Conservation (phyloP, 2,329 filamentous ascomycete genomes). For the Fusarium sp. region DNA sequence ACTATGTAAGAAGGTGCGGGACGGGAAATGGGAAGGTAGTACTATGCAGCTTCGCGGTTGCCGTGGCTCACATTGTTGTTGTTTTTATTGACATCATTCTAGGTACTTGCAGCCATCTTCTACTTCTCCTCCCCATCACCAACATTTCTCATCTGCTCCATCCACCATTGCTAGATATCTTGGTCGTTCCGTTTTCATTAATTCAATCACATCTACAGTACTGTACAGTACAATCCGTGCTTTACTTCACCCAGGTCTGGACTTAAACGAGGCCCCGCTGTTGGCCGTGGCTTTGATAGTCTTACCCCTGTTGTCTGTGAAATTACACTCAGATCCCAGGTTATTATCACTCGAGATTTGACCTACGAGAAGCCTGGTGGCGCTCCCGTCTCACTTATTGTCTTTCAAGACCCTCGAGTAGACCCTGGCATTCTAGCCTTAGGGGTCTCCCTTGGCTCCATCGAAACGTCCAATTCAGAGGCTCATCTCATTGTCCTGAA, state of each 20-base stretch:
- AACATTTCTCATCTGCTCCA: conserved; percentile 11
- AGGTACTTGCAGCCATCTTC: not conserved
- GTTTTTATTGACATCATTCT: conserved; percentile 27
- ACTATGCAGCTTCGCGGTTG: conserved; percentile 28
- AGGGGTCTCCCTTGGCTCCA: conserved; percentile 28
- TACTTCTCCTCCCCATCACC: conserved; percentile 16
- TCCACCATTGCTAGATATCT: conserved; percentile 34
- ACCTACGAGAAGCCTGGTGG: conserved; percentile 31
- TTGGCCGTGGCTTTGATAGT: conserved; percentile 33
- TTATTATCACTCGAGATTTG: conserved; percentile 30
- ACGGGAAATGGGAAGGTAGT: not conserved
- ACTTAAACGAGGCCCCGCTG: conserved; percentile 38
- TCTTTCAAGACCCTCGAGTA: conserved; percentile 30
- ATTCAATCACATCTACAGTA: conserved; percentile 24
- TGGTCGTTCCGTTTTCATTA: conserved; percentile 26
- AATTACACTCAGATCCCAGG: conserved; percentile 41
- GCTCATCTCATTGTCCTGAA: conserved; percentile 25
- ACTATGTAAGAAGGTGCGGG: not conserved
- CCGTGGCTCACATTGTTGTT: conserved; percentile 34
- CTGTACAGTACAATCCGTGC: conserved; percentile 3
- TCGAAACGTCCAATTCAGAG: conserved; percentile 2
- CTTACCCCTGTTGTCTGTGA: conserved; percentile 41
- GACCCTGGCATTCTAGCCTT: conserved; percentile 14
- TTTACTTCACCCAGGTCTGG: conserved; percentile 4
- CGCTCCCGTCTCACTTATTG: conserved; percentile 34